Percentiles rank a stretch among this genome's conserved stretches.
phyloP scores from a whole-genome alignment of 73 alveolate species.

The Paramecium sonneborni region DNA sequence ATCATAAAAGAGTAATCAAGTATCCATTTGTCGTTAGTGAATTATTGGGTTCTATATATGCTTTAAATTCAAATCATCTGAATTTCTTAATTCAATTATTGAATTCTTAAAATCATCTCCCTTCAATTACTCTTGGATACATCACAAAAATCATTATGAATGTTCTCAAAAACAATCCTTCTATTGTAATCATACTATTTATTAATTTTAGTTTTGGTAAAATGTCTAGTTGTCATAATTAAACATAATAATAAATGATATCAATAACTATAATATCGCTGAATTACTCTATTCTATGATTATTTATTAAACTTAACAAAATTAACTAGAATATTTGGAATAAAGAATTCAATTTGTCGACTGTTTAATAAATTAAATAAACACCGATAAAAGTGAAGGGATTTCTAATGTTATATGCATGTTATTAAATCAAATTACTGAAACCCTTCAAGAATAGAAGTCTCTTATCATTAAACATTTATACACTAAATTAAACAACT shows the following conservation, averaged over 20 bases:
- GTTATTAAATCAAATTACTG: not conserved
- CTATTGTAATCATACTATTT: not conserved
- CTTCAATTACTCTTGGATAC: not conserved
- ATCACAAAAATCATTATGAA: not conserved
- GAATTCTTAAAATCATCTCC: not conserved
- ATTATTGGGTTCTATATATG: not conserved
- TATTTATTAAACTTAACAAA: not conserved
- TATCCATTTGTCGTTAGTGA: slow-evolving; percentile 1
- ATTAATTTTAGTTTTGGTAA: not conserved
- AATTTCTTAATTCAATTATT: not conserved
- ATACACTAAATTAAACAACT: not conserved
- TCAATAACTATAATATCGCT: not conserved
- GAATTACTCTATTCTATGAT: not conserved
- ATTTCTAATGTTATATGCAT: not conserved
- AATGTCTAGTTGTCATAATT: not conserved
- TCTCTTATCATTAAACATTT: not conserved
- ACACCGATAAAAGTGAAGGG: not conserved
- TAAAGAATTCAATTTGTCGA: not conserved
- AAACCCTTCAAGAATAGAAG: not conserved
- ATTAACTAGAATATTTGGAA: not conserved
- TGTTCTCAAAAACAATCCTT: not conserved
- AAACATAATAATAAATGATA: not conserved
- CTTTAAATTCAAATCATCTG: not conserved
- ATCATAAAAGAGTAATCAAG: not conserved
- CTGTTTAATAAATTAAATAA: not conserved